Conservation (phyloP, 176 grass and related monocot genomes). For the Musa itinerans region DNA sequence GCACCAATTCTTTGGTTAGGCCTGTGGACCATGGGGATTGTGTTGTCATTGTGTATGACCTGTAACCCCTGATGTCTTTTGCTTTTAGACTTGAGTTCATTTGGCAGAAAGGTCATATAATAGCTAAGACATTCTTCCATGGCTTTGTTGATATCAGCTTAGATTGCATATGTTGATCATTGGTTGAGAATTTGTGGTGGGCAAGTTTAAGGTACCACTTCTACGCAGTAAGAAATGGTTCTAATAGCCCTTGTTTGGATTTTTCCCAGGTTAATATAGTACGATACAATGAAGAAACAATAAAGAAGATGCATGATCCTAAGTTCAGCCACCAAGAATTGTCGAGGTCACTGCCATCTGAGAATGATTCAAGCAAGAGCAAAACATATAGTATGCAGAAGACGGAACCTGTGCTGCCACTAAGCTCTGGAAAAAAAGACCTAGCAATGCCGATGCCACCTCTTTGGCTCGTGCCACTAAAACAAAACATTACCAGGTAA, state of each 20-base stretch:
- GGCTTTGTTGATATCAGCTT: too few species aligned
- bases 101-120: neutral
- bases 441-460: constrained; percentile 65
- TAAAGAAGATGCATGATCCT: constrained; percentile 36
- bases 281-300: constrained; percentile 43
- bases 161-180: too few species aligned
- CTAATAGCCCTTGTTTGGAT: constrained; percentile 7
- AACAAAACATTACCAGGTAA: constrained; percentile 48
- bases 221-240: neutral
- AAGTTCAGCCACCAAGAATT: constrained; percentile 27
- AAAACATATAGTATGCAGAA: constrained; percentile 2
- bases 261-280: constrained; percentile 60
- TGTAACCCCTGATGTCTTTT: neutral
- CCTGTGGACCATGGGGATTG: neutral
- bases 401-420: constrained; percentile 24
- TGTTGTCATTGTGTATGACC: neutral
- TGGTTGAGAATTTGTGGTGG: neutral
- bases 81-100: neutral
- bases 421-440: constrained; percentile 36
- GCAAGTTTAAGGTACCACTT: neutral
- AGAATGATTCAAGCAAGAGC: constrained; percentile 13
- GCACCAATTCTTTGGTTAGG: neutral
- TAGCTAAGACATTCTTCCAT: neutral
- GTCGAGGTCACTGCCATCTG: constrained; percentile 26
- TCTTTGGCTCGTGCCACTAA: constrained; percentile 52